phyloP scores from a whole-genome alignment of 208 protist genomes.

The Novymonas esmeraldas region DNA sequence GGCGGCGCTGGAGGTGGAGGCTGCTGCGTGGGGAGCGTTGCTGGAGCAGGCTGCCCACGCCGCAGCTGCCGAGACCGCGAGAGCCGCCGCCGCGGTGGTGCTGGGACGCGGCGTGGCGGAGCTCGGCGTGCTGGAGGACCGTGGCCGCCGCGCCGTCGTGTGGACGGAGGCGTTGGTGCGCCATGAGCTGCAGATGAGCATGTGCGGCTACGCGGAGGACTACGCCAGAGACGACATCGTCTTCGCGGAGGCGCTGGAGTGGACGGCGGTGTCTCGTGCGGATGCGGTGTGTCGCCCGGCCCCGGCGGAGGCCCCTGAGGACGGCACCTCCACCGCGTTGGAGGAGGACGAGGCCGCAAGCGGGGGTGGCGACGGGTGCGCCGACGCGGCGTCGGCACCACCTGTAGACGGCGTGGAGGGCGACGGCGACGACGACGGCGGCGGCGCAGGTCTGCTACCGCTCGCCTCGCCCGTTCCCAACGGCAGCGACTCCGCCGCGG shows the following conservation, averaged over 20 bases:
- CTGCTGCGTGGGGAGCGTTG: background rate
- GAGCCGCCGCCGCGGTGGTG: background rate
- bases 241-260: slow-evolving; percentile 1
- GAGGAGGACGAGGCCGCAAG: background rate
- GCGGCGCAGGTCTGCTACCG: too few species aligned
- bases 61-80: background rate
- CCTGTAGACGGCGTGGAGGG: too few species aligned
- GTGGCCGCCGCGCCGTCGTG: background rate
- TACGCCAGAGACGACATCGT: slow-evolving; percentile 13
- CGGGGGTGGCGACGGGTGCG: background rate
- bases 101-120: background rate
- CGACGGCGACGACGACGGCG: too few species aligned
- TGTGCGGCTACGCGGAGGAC: slow-evolving; percentile 13
- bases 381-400: too few species aligned
- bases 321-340: background rate
- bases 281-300: background rate
- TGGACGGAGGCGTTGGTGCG: slow-evolving; percentile 6
- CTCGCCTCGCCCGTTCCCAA: too few species aligned
- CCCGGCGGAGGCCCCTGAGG: background rate
- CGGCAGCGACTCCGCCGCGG: too few species aligned
- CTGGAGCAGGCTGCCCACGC: background rate
- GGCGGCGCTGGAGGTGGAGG: background rate
- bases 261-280: background rate
- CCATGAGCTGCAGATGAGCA: slow-evolving; percentile 4
- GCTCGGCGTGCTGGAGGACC: slow-evolving; percentile 5